phyloP scores from a whole-genome alignment of 352 stramenopile genomes.

The Globisporangium uncinulatum region DNA sequence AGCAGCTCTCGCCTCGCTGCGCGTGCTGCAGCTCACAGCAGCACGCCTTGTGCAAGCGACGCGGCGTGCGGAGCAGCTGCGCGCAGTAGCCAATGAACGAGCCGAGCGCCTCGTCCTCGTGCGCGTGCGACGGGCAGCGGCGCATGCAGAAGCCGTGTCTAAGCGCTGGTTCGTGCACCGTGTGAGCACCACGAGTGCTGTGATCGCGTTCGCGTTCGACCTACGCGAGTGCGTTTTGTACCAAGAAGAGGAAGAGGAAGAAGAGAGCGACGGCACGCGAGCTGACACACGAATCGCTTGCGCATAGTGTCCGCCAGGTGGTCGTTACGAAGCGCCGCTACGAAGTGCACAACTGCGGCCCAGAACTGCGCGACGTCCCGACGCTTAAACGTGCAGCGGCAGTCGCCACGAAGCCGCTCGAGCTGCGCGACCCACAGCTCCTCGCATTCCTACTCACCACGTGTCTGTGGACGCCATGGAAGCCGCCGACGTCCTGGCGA shows the following conservation, averaged over 20 bases:
- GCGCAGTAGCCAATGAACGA: slow-evolving; percentile 27
- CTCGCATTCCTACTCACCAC: slow-evolving; percentile 29
- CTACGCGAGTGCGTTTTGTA: slow-evolving; percentile 36
- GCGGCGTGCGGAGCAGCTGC: slow-evolving; percentile 25
- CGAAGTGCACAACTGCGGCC: slow-evolving; percentile 44
- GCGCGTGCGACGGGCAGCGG: slow-evolving; percentile 27
- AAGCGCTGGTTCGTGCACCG: slow-evolving; percentile 62
- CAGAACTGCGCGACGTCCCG: slow-evolving; percentile 39
- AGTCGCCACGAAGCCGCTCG: slow-evolving; percentile 15
- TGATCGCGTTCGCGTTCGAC: slow-evolving; percentile 40
- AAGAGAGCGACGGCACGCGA: neutral
- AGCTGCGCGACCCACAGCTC: slow-evolving; percentile 26
- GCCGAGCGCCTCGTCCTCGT: slow-evolving; percentile 36
- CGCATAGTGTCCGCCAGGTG: slow-evolving; percentile 36
- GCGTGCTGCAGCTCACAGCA: slow-evolving; percentile 9
- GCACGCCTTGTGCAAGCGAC: slow-evolving; percentile 22
- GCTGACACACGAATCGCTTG: neutral
- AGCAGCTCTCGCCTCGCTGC: slow-evolving; percentile 12
- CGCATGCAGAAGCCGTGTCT: slow-evolving; percentile 47
- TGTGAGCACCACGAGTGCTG: slow-evolving; percentile 55
- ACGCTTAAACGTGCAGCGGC: slow-evolving; percentile 24
- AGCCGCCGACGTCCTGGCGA: slow-evolving; percentile 52
- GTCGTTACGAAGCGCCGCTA: slow-evolving; percentile 50
- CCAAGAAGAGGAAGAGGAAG: too few relatives aligned
- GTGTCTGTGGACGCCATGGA: slow-evolving; percentile 50